These are phyloP conservation scores for Epichloe aotearoae DNA, from an alignment of 2,329 filamentous ascomycete species.

Conservation along the genomic window DNA sequence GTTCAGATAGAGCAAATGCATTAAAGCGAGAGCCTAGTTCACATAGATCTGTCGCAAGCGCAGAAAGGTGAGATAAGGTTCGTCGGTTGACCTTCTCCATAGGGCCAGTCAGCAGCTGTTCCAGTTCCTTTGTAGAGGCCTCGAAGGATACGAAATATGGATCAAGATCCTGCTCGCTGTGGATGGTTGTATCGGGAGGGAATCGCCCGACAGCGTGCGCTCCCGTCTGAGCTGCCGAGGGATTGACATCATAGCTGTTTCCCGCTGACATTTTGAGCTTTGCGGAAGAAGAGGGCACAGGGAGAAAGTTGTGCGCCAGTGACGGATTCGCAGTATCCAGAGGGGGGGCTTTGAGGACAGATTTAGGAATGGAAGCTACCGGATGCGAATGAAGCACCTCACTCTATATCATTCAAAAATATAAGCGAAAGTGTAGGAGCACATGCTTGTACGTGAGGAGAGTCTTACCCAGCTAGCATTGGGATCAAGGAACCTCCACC, in stretches of 20 bases:
- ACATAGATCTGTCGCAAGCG: conserved; percentile 73
- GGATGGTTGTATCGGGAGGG: conserved; percentile 59
- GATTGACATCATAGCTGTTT: conserved; percentile 19
- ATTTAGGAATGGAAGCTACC: conserved; percentile 83
- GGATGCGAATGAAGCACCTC: conserved; percentile 93
- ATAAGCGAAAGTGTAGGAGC: conserved; percentile 10
- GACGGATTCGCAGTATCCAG: conserved; percentile 88
- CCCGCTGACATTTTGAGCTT: conserved; percentile 56
- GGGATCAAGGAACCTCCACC: conserved; percentile 95
- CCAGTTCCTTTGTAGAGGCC: conserved; percentile 79
- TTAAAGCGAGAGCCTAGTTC: conserved; percentile 95
- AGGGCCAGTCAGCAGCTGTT: conserved; percentile 74
- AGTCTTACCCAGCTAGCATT: conserved; percentile 87
- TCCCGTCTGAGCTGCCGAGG: conserved; percentile 25
- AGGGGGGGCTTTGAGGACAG: conserved; percentile 87
- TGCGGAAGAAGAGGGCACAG: conserved; percentile 71
- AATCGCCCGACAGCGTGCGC: conserved; percentile 64
- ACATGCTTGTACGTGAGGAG: background rate
- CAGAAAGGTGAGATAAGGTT: conserved; percentile 72
- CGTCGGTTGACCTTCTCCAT: conserved; percentile 96
- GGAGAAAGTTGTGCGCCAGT: conserved; percentile 73
- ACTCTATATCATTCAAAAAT: conserved; percentile 38
- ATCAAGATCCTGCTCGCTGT: conserved; percentile 84
- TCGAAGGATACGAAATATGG: conserved; percentile 95
- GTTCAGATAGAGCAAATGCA: conserved; percentile 88